Evolutionary conservation across 169 alveolate species (phyloP).

Genomic region (Theileria annulata): DNA sequence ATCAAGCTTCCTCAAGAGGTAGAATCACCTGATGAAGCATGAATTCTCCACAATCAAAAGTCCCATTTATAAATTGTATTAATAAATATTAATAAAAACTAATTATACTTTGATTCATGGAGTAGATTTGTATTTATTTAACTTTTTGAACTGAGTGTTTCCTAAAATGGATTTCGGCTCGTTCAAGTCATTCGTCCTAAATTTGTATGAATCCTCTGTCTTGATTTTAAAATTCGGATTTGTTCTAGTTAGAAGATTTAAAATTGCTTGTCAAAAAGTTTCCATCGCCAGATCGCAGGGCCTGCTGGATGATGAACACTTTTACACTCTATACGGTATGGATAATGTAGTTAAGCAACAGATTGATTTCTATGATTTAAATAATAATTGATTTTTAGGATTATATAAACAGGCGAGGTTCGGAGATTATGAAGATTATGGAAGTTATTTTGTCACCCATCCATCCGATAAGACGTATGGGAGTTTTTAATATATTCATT

Average conservation of each 20-base stretch:
- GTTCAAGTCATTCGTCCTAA: background rate
- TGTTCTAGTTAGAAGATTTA: constrained; percentile 24
- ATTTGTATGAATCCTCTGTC: background rate
- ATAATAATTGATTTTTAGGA: constrained; percentile 14
- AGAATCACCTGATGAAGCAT: background rate
- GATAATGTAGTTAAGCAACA: background rate
- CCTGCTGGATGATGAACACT: constrained; percentile 31
- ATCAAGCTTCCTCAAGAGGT: background rate
- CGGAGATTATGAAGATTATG: constrained; percentile 31
- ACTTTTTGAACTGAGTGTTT: background rate
- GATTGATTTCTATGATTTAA: background rate
- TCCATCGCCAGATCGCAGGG: constrained; percentile 44
- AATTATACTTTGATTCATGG: background rate
- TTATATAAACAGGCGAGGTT: constrained; percentile 43
- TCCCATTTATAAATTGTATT: background rate
- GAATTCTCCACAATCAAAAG: background rate
- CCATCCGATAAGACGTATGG: background rate
- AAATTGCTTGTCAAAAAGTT: constrained; percentile 34
- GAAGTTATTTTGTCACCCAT: background rate
- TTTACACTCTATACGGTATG: constrained; percentile 43
- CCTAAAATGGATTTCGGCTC: background rate
- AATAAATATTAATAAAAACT: too few relatives aligned
- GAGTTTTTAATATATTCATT: background rate
- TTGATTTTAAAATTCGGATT: background rate
- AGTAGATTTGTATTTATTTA: background rate